Base-by-base conservation (phyloP, 2,329 filamentous ascomycete species). In the Ceratocystis huliohia region DNA sequence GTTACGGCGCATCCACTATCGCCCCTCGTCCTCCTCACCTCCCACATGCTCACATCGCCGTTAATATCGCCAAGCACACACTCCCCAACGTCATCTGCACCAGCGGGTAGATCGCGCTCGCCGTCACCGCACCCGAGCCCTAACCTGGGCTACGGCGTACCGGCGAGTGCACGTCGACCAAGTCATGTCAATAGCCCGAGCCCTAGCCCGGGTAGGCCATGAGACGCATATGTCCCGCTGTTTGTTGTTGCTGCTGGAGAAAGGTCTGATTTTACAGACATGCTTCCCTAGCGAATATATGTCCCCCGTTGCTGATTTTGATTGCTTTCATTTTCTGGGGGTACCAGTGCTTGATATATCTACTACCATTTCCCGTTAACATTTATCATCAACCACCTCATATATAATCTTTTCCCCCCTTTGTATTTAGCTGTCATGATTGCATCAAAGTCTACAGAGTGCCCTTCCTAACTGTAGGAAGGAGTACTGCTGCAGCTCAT, bases 21-120 rank as follows among this genome's bases (percentile, higher is more conserved):
- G 25, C 66, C 66, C 46, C 63, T 68, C 20, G 50, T 68, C 56
- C 50, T 28, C 41, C 37, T 17, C n/a, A 33, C 50, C 59, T 50
- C 50, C 44, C 64, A 78, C 76, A 78, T 77, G 44, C 74, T 76
- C 3, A 73, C 74, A 5, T 75, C 76, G 22, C 73, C 75, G 68
- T 73, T 75, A 5, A 78, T 78, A 66, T 71, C 77, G 65, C 71
- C 75, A 5, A 71, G 75, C 1, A 76, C 71, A 22, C 69, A 70
- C 5, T 74, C 74, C 30, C 74, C 75, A 67, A 73, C 73, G 25
- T 73, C 73, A 13, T 5, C 72, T 72, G 61, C 74, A 72, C 64
- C 50, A 22, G n/a, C 50, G 50, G 50, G 20, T 28, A 65, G 74
- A 74, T 37, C 74, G 75, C 30, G 78, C 76, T 46, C 76, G 75